A percentile compares a stretch with the other conserved stretches of the same genome.
These are phyloP conservation scores for Penicillium alfredii DNA, from an alignment of 495 filamentous ascomycete genomes.

Conservation along the genomic window DNA sequence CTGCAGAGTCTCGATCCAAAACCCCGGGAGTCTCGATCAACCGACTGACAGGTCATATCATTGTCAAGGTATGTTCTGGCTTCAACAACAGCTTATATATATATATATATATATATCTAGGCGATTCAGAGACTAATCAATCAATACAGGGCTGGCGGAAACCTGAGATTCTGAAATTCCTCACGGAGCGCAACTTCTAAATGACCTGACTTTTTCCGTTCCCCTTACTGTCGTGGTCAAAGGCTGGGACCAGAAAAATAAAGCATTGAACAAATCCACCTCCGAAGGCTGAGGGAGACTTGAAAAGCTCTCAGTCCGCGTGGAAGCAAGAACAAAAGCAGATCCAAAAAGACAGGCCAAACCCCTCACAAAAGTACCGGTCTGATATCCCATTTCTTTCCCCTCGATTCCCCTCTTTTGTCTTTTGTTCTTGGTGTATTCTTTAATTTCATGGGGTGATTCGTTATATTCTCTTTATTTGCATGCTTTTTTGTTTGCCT, in stretches of 20 bases:
- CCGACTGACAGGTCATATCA: constrained; percentile 55
- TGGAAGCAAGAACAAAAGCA: constrained; percentile 9
- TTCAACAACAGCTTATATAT: too few species aligned
- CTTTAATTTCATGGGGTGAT: constrained; percentile 16
- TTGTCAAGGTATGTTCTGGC: constrained; percentile 52
- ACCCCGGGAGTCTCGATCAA: constrained; percentile 50
- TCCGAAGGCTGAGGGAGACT: constrained; percentile 6
- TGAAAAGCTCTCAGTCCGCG: too few species aligned
- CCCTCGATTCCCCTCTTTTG: constrained; percentile 11
- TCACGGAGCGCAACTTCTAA: constrained; percentile 45
- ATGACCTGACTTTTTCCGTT: neutral
- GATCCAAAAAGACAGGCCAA: constrained; percentile 6
- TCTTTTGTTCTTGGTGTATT: constrained; percentile 17
- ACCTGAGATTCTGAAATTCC: constrained; percentile 43
- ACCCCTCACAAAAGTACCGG: constrained; percentile 5
- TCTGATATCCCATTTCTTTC: constrained; percentile 10
- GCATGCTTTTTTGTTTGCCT: constrained; percentile 8
- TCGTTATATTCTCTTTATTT: constrained; percentile 8
- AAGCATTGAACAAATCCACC: constrained; percentile 4
- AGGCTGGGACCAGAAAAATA: constrained; percentile 1
- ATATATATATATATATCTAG: too few species aligned
- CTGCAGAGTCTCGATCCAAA: constrained; percentile 18
- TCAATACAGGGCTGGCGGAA: constrained; percentile 45
- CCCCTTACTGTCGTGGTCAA: neutral
- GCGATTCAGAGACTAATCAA: constrained; percentile 6